Conservation (phyloP, 2,329 filamentous ascomycete genomes). For the Trichothecium roseum region DNA sequence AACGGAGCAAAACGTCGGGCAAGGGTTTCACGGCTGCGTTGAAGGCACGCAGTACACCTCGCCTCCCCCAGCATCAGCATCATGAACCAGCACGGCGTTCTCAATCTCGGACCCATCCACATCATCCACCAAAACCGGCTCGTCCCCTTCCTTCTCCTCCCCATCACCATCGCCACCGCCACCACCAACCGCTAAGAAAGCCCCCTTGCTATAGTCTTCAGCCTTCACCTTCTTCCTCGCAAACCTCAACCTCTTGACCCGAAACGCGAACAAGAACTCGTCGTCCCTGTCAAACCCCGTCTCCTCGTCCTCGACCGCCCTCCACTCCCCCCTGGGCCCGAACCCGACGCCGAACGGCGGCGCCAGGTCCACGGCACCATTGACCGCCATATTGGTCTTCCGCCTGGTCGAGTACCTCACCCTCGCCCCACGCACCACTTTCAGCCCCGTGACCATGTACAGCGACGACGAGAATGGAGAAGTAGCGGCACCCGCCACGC, state of each 20-base stretch:
- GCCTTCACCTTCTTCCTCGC: background rate
- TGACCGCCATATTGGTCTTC: background rate
- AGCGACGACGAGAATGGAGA: too few relatives aligned
- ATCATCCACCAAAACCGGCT: background rate
- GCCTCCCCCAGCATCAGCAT: background rate
- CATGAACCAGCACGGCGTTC: background rate
- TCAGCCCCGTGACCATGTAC: constrained; percentile 5
- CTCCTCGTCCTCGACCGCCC: background rate
- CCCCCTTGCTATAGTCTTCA: constrained; percentile 5
- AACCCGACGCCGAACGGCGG: background rate
- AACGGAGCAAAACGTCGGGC: too few relatives aligned
- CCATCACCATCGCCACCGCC: too few relatives aligned
- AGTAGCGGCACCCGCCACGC: too few relatives aligned
- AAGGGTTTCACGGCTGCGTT: too few relatives aligned
- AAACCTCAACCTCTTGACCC: constrained; percentile 2
- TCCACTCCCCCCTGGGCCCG: background rate
- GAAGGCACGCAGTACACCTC: background rate
- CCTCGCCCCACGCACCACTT: constrained; percentile 3
- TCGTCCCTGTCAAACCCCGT: background rate
- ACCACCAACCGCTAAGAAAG: background rate
- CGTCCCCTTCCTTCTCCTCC: background rate
- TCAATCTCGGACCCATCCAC: background rate
- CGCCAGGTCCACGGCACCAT: background rate
- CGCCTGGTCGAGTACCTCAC: background rate
- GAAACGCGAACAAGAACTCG: constrained; percentile 6